Evolutionary conservation across 495 filamentous ascomycete genomes (phyloP).

Genomic region (Parmelia sp.): DNA sequence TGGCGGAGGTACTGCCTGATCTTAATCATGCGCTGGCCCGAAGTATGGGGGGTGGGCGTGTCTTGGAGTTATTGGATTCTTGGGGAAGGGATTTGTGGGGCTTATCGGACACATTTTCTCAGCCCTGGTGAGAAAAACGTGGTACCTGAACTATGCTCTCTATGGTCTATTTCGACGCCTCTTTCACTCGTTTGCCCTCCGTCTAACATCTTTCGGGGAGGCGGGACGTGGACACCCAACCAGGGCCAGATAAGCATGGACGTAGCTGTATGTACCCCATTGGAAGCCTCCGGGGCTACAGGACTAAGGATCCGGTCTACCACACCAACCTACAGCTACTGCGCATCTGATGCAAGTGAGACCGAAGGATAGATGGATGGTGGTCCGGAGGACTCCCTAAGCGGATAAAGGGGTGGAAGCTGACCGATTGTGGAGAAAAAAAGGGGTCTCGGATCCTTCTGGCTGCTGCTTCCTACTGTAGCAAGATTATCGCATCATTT

Average conservation of each 20-base stretch:
- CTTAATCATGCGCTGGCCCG: slow-evolving; percentile 14
- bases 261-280: not conserved
- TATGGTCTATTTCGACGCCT: slow-evolving; percentile 10
- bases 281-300: not conserved
- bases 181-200: not conserved
- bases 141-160: slow-evolving; percentile 20
- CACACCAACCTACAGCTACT: not conserved
- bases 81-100: slow-evolving; percentile 14
- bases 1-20: not conserved
- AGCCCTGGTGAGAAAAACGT: slow-evolving; percentile 14
- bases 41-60: slow-evolving; percentile 14
- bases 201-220: not conserved
- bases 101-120: slow-evolving; percentile 18
- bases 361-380: slow-evolving; percentile 4
- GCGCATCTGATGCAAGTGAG: slow-evolving; percentile 15
- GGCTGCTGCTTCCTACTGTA: not conserved
- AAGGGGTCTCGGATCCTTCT: not conserved
- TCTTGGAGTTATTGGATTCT: slow-evolving; percentile 16
- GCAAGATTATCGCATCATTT: slow-evolving; percentile 6
- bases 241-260: slow-evolving; percentile 15
- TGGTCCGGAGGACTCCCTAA: not conserved
- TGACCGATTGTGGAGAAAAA: slow-evolving; percentile 12
- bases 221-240: not conserved
- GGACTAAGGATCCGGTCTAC: not conserved
- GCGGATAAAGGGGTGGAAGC: slow-evolving; percentile 8